Base-by-base conservation (phyloP, 352 stramenopile species). In the Salisapilia sapeloensis region DNA sequence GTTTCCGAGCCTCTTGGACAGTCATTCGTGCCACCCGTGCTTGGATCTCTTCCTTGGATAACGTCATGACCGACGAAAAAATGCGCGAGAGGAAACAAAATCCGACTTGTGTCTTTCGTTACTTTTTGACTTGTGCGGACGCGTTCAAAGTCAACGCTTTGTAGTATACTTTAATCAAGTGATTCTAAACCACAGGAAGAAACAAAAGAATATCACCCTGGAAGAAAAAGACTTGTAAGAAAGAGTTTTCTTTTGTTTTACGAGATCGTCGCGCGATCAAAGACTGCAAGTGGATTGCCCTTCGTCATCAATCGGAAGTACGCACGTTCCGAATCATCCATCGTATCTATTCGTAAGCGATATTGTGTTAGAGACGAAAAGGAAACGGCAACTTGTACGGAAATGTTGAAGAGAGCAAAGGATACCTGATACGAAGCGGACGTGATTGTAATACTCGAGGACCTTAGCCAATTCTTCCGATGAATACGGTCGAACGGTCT, bases 301-400 rank as follows among this genome's bases (percentile, higher is more conserved):
- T 87, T 87, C 48, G 71, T 87, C 71, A 87, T 87, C 33, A 87
- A 58, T 32, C 69, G 65, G 41, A 87, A 87, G 54, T 83, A 82
- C 24, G 71, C 71, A 29, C 83, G 32, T 52, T 84, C 42, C 46
- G 60, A 62, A 15, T 74, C 63, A 17, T 56, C 76, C 24, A 61
- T 65, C 43, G 80, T 71, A 49, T 83, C 71, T 80, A 38, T 24
- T 27, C n/a, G n/a, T n/a, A n/a, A n/a, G n/a, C n/a, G n/a, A n/a
- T 29, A 29, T 29, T 29, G 12, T 29, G 24, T n/a, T 12, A n/a
- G n/a, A 29, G 24, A 12, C 12, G n/a, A 12, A 29, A 12, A 12
- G n/a, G 24, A 29, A 29, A 29, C 24, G 12, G 24, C n/a, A 12
- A 29, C n/a, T 29, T 29, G n/a, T n/a, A n/a, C n/a, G 12, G 12